A percentile compares a stretch with the other conserved stretches of the same genome.
These are phyloP conservation scores for Pulveroboletus sp. DNA, from an alignment of 768 basidiomycete species.

Conservation along the genomic window DNA sequence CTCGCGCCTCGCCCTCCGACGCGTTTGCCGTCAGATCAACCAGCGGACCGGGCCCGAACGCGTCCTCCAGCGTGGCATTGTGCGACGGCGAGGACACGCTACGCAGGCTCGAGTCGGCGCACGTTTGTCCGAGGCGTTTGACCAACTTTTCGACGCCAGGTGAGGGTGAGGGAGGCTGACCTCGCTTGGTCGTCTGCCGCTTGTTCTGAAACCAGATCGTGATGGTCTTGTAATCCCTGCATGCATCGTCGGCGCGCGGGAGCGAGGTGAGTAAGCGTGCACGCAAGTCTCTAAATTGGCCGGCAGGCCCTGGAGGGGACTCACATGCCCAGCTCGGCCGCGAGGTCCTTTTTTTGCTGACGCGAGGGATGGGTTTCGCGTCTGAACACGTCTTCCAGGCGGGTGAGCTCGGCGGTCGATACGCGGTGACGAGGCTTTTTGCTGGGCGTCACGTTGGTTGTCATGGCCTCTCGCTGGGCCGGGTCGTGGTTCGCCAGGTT, in stretches of 20 bases:
- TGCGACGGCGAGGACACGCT: conserved; percentile 30
- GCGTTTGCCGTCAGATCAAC: background rate
- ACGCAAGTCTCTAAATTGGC: no score
- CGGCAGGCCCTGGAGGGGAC: background rate
- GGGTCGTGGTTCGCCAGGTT: conserved; percentile 5
- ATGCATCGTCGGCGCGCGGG: background rate
- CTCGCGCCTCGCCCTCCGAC: background rate
- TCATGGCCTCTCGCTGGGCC: background rate
- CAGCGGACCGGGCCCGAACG: background rate
- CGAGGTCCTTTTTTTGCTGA: conserved; percentile 29
- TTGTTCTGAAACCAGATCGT: conserved; percentile 86
- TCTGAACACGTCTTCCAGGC: conserved; percentile 27
- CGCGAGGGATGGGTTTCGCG: conserved; percentile 30
- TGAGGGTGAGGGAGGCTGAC: conserved; percentile 11
- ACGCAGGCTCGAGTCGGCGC: conserved; percentile 21
- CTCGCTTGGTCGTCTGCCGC: conserved; percentile 50
- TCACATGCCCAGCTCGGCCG: conserved; percentile 27
- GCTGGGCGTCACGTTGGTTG: background rate
- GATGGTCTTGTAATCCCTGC: conserved; percentile 43
- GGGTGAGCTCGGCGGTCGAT: conserved; percentile 27
- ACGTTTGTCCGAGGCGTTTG: background rate
- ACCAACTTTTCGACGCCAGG: conserved; percentile 2
- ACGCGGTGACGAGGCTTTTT: conserved; percentile 38
- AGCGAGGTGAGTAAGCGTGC: no score
- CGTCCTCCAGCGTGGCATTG: conserved; percentile 25